A percentile compares a stretch with the other conserved stretches of the same genome.
Evolutionary conservation across 768 basidiomycete genomes (phyloP).

Genomic region (Glaciozyma antarctica): DNA sequence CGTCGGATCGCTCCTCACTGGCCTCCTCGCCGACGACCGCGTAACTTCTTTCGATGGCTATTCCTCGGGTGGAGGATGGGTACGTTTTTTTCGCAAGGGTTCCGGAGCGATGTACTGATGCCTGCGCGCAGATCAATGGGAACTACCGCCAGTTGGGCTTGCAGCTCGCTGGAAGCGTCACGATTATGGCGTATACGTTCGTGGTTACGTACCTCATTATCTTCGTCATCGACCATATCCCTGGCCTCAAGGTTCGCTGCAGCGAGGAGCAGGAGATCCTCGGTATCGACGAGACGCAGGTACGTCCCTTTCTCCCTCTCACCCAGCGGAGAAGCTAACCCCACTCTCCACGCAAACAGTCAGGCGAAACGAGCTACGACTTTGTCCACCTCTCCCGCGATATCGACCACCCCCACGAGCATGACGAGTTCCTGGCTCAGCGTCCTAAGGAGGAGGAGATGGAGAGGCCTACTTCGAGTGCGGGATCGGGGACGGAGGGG

Average conservation of each 20-base stretch:
- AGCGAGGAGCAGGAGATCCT: constrained; percentile 47
- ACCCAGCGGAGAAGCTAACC: background rate
- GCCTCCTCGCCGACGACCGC: constrained; percentile 59
- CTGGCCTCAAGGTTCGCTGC: constrained; percentile 55
- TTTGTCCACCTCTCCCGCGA: constrained; percentile 5
- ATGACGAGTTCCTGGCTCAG: background rate
- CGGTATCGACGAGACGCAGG: constrained; percentile 77
- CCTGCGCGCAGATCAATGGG: constrained; percentile 52
- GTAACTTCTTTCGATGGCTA: constrained; percentile 59
- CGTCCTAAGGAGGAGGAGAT: background rate
- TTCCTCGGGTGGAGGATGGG: constrained; percentile 43
- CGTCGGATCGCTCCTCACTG: constrained; percentile 50
- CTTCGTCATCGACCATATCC: constrained; percentile 48
- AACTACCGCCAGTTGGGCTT: constrained; percentile 70
- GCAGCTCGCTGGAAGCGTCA: constrained; percentile 58
- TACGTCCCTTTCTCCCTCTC: background rate
- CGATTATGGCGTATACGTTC: constrained; percentile 44
- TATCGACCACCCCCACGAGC: constrained; percentile 2
- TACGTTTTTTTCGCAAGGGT: background rate
- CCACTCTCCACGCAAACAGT: background rate
- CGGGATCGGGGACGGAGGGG: no score
- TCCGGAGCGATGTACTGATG: no score
- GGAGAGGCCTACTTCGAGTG: no score
- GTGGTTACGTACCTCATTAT: constrained; percentile 46
- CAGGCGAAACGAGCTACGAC: constrained; percentile 1